Evolutionary conservation across 176 grass and related monocot genomes (phyloP), one percentile per base, ranked within the genome.

Genomic region (Echinochloa phyllopogon): DNA sequence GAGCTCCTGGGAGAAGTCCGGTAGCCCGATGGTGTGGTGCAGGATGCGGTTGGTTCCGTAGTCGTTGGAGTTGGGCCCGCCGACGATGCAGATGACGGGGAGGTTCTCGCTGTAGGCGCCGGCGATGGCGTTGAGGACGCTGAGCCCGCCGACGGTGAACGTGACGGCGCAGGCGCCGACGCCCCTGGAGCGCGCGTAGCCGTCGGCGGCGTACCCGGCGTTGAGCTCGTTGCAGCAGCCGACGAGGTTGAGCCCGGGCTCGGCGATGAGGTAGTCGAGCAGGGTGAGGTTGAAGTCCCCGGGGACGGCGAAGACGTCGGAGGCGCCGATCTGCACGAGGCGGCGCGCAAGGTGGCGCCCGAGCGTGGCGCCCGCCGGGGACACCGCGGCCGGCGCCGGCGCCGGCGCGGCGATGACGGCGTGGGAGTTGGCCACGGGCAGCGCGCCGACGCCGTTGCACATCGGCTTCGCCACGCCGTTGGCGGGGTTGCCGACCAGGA

Each of bases 151-250:
- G 21, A 96, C 94, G 62, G 94, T 96, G 84, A 96, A 96, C 9
- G 94, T 96, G 69, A 96, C 94, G 21, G 81, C 91, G 82, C 91
- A 93, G 53, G 91, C 88, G 72, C 94, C 88, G 21, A 96, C 94
- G 37, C 89, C 94, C 5, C 87, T 41, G 0, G 86, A 17, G 1
- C 91, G 88, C 5, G 94, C 91, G 65, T 96, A 96, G 6, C 94
- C 91, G 72, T 96, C 94, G 41, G 94, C 91, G 4, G 91, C 94
- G 79, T 90, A 95, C 48, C 93, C 94, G 18, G 89, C 94, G 89
- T 96, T 96, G 81, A 96, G 94, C 78, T 96, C 94, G 89, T 96
- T 96, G 88, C 94, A 96, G 81, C 91, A 96, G 53, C 94, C 91
- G 33, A 96, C 60, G 60, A 96, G 85, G 61, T n/a, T 79, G 73